Evolutionary conservation across 2,329 filamentous ascomycete genomes (phyloP), one percentile per base, ranked within the genome.

Genomic region (Alternaria triticina): DNA sequence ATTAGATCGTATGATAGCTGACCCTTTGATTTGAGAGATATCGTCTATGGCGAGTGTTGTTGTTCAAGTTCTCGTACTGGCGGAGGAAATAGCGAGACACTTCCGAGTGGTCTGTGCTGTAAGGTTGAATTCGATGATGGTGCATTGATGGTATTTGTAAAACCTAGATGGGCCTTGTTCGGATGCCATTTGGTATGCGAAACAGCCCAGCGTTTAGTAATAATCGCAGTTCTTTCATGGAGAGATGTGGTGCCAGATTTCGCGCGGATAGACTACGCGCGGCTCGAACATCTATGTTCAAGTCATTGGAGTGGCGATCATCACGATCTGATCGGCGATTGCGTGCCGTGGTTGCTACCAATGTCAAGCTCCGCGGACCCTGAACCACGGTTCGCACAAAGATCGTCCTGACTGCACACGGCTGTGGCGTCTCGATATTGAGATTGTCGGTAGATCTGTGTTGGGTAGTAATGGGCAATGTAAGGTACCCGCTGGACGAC

Each of bases 401-500:
- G 44, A 23, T 43, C 20, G 13, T 17, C 9, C 33, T 40, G 25
- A 36, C 27, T 50, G 33, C 36, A 33, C 15, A 47, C 45, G 50
- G 49, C 36, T 59, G 60, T 54, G 56, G 59, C 50, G 57, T 28
- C 56, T 51, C 36, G 36, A 45, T 15, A 45, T 46, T 46, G 36
- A 11, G 50, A 40, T 58, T 55, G 44, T 25, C 44, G 40, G 60
- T 28, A 54, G 55, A 62, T 62, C 60, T 15, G 11, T 25, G n/a
- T 25, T 36, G 47, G 43, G 33, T 51, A n/a, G 45, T 30, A 44
- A 43, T 59, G 46, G 33, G 25, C 47, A 33, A 44, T 62, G 60
- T 47, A 52, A 58, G 59, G 60, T 62, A 62, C 60, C 50, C 50
- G 56, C 13, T 44, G 11, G 40, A n/a, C 27, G 28, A 17, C 17